These are phyloP conservation scores for Vickermania spadyakhi DNA, from an alignment of 208 protist species.

Conservation along the genomic window DNA sequence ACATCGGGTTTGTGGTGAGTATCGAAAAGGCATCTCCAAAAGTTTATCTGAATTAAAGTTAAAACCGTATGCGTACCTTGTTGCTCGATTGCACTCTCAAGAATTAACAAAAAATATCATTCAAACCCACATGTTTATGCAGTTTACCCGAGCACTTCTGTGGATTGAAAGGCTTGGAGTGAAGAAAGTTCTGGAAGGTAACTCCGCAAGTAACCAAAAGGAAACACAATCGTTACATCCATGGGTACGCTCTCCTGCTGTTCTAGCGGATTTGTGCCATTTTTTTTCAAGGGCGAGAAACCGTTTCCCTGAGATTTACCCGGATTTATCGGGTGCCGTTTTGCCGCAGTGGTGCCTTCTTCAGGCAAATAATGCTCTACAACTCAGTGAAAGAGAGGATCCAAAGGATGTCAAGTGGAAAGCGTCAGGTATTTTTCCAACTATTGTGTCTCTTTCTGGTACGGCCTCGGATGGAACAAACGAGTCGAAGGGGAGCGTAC, in stretches of 20 bases:
- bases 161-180: no score
- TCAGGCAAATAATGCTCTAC: not conserved
- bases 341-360: not conserved
- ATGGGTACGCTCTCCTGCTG: constrained; percentile 23
- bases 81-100: constrained; percentile 30
- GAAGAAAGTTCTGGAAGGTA: no score
- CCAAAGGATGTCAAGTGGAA: not conserved
- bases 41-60: constrained; percentile 5
- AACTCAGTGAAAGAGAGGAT: not conserved
- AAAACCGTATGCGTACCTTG: constrained; percentile 35
- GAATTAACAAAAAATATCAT: constrained; percentile 24
- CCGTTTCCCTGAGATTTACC: constrained; percentile 41
- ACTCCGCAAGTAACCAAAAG: no score
- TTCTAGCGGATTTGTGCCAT: constrained; percentile 17
- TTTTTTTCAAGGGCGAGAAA: constrained; percentile 24
- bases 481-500: constrained; percentile 15
- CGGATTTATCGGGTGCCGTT: constrained; percentile 9
- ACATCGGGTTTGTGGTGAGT: constrained; percentile 31
- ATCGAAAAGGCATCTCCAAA: constrained; percentile 23
- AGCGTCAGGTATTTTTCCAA: not conserved
- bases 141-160: no score
- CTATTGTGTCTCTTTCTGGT: constrained; percentile 7
- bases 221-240: no score
- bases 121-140: constrained; percentile 35
- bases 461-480: constrained; percentile 3